These are phyloP conservation scores for Fusarium hainanense DNA, from an alignment of 2,329 filamentous ascomycete genomes.

Conservation along the genomic window DNA sequence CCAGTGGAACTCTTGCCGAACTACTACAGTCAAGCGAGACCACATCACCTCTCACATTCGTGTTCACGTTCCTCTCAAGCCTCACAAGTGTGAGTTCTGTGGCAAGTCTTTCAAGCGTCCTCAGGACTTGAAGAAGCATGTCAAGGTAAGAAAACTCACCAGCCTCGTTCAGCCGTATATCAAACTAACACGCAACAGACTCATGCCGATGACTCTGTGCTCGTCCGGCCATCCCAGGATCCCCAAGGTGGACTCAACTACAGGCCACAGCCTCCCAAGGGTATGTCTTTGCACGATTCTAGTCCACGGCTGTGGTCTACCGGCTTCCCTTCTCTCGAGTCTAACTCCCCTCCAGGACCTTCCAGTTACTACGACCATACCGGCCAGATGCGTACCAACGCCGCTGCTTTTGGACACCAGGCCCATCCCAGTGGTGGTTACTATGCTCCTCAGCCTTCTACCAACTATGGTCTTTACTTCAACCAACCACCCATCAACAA, in stretches of 20 bases:
- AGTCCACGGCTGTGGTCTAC: conserved; percentile 18
- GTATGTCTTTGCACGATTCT: conserved; percentile 54
- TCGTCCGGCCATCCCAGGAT: conserved; percentile 65
- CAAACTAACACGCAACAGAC: conserved; percentile 63
- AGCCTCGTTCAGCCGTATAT: not conserved
- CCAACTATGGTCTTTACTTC: conserved; percentile 82
- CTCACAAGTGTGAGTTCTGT: conserved; percentile 98
- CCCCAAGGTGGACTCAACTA: conserved; percentile 66
- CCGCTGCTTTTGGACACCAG: conserved; percentile 67
- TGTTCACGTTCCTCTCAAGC: conserved; percentile 98
- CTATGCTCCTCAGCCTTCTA: conserved; percentile 66
- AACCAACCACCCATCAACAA: conserved; percentile 69
- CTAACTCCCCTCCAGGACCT: conserved; percentile 61
- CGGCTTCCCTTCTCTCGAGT: conserved; percentile 49
- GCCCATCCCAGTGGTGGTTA: conserved; percentile 63
- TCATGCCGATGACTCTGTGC: conserved; percentile 92
- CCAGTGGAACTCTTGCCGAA: conserved; percentile 95
- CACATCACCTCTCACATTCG: conserved; percentile 99
- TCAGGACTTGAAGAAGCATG: conserved; percentile 98
- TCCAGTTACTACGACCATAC: conserved; percentile 73
- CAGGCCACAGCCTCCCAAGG: conserved; percentile 64
- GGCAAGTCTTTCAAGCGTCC: conserved; percentile 99
- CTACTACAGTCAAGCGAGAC: conserved; percentile 97
- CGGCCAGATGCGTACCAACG: conserved; percentile 69
- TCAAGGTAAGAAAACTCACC: conserved; percentile 70